Evolutionary conservation across 1,284 basidiomycete genomes (phyloP), one percentile per base, ranked within the genome.

Genomic region (Megacollybia platyphylla): DNA sequence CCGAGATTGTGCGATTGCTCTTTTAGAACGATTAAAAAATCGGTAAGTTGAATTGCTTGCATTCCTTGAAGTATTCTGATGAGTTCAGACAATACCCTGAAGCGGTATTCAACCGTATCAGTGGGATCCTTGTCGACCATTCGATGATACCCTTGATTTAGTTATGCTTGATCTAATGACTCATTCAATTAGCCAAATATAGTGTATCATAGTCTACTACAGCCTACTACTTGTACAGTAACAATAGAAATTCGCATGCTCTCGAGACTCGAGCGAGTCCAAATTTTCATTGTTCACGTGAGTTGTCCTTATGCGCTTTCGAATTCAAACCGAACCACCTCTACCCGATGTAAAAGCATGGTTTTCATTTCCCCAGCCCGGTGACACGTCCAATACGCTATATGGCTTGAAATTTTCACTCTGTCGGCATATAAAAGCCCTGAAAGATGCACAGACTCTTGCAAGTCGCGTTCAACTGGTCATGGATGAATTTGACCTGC

Each of bases 21-120:
- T 98, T 0, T 66, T 96, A 13, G 71, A 78, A 42, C 71, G 89
- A 37, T 71, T 97, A 54, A 79, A 81, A 61, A 69, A 75, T 49
- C 73, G 91, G 82, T 79, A 52, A 29, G 71, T 64, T 10, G 37
- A 6, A 11, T 34, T 37, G 5, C 41, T 38, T 28, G 29, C 31
- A 30, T 7, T 9, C 38, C 40, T 29, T 43, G 15, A n/a, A 26
- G 10, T 20, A n/a, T 28, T 32, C n/a, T 38, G 40, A 10, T 4
- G 7, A 39, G 45, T 27, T 41, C 41, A 84, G 84, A 56, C 69
- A 76, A 61, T 87, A 82, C 62, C 84, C 84, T 6, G 70, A 73
- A 43, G 77, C 77, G n/a, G 77, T 81, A 38, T 76, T 69, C 46
- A 75, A 75, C 51, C 70, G 78, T 42, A 79, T 80, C 48, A 71